Evolutionary conservation across 345 rosid genomes (phyloP).

Genomic region (Odontarrhena argentea): DNA sequence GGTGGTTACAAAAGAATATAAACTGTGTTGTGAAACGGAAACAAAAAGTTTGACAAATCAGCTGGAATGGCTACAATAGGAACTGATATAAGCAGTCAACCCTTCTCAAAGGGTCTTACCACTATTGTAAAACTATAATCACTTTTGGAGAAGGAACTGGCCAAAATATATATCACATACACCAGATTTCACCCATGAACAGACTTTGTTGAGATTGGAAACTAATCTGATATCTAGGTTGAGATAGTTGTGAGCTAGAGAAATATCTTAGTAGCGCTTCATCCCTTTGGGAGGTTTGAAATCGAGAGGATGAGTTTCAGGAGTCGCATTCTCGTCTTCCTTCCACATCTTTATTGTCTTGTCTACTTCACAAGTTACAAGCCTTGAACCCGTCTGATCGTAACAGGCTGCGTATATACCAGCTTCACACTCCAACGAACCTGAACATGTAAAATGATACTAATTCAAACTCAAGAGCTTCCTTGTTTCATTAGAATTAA

Average conservation of each 20-base stretch:
- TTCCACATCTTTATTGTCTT: conserved; percentile 97
- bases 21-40: no score
- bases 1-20: no score
- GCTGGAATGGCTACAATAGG: no score
- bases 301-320: conserved; percentile 86
- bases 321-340: conserved; percentile 84
- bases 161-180: background rate
- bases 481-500: background rate
- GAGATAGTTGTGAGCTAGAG: background rate
- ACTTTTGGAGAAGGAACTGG: conserved; percentile 1
- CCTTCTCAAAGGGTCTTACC: no score
- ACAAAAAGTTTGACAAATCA: no score
- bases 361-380: conserved; percentile 77
- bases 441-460: conserved; percentile 39
- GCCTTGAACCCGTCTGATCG: conserved; percentile 76
- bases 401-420: conserved; percentile 75
- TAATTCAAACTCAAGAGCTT: background rate
- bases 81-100: no score
- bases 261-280: conserved; percentile 56
- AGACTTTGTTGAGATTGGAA: background rate
- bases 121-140: background rate
- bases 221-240: conserved; percentile 15
- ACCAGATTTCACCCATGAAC: background rate
- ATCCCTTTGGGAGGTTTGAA: conserved; percentile 86
- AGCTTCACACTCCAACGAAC: conserved; percentile 94